Conservation (phyloP, 73 alveolate species). For the Halteria grandinella region DNA sequence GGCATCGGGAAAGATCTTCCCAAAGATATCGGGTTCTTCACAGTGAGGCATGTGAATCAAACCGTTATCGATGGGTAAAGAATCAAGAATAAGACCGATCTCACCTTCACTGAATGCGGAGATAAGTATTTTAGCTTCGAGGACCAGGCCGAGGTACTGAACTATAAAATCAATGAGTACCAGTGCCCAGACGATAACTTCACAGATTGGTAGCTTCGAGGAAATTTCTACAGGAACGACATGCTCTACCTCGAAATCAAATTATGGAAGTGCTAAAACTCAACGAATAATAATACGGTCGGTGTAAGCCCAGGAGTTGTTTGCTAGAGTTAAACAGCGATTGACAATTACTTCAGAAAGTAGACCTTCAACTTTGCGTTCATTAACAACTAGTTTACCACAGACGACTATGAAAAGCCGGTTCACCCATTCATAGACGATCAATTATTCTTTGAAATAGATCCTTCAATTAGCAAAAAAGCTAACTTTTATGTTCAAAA, state of each 20-base stretch:
- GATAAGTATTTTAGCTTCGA: not conserved
- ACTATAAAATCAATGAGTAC: not conserved
- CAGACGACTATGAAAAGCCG: not conserved
- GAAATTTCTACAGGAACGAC: constrained; percentile 5
- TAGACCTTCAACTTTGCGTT: constrained; percentile 29
- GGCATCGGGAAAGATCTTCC: not conserved
- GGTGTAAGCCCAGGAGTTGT: not conserved
- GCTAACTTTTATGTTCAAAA: constrained; percentile 2
- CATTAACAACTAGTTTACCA: constrained; percentile 12
- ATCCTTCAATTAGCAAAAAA: not conserved
- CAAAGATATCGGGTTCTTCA: not conserved
- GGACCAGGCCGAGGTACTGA: not conserved
- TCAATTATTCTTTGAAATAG: constrained; percentile 12
- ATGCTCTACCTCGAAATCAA: constrained; percentile 15
- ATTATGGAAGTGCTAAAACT: constrained; percentile 24
- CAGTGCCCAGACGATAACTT: not conserved
- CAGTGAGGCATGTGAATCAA: not conserved
- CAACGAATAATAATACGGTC: too few relatives aligned
- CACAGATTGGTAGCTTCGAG: constrained; percentile 7
- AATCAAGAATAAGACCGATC: not conserved
- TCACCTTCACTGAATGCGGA: constrained; percentile 3
- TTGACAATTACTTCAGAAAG: not conserved
- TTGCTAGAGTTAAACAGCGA: too few relatives aligned
- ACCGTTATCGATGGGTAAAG: not conserved
- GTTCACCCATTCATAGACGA: constrained; percentile 32